A percentile compares a stretch with the other conserved stretches of the same genome.
Evolutionary conservation across 1,139 yeast genomes (phyloP).

Genomic region (Yamadazyma taylorii): DNA sequence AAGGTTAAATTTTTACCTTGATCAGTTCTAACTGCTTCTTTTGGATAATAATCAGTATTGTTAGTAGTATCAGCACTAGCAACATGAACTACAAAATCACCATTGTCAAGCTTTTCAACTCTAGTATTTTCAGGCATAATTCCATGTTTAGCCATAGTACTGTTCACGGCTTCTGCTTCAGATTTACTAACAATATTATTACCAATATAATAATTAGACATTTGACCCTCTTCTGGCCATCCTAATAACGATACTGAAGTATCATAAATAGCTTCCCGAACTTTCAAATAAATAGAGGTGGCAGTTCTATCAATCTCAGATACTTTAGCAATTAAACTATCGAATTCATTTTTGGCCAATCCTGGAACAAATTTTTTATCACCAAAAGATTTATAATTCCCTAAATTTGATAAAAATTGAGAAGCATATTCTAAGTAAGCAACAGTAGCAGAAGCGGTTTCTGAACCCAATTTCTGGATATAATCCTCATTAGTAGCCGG

Average conservation of each 20-base stretch:
- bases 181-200: constrained; percentile 50
- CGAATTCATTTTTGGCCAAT: constrained; percentile 48
- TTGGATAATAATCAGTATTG: constrained; percentile 42
- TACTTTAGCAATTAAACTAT: constrained; percentile 43
- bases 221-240: constrained; percentile 74
- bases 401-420: constrained; percentile 77
- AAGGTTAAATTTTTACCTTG: constrained; percentile 43
- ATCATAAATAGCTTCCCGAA: constrained; percentile 52
- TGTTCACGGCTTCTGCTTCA: constrained; percentile 67
- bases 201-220: constrained; percentile 67
- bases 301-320: constrained; percentile 24
- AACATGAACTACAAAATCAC: constrained; percentile 54
- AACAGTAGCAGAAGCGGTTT: constrained; percentile 28
- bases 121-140: constrained; percentile 85
- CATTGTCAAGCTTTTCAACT: constrained; percentile 50
- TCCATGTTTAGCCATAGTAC: constrained; percentile 57
- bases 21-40: constrained; percentile 22
- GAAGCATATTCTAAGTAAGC: constrained; percentile 74
- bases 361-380: constrained; percentile 82
- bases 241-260: constrained; percentile 58
- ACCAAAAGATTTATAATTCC: constrained; percentile 88
- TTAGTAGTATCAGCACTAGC: constrained; percentile 56
- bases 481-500: constrained; percentile 47
- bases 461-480: constrained; percentile 28
- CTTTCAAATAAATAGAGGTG: constrained; percentile 39